Conservation (phyloP, 306 rosid genomes). For the Ceratonia siliqua region DNA sequence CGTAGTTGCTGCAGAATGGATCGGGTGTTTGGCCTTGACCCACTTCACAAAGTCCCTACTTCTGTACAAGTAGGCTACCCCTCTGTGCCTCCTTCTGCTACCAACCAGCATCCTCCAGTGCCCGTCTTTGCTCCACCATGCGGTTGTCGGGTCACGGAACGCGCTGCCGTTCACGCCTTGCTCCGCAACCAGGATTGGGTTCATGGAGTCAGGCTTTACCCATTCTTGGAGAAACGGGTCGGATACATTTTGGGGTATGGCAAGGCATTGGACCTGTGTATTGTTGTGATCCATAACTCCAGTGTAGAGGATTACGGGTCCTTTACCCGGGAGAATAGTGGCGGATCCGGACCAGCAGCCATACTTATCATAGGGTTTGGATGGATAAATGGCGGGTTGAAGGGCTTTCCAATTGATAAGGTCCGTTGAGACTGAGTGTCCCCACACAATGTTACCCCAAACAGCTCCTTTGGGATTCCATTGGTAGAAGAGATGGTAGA, state of each 20-base stretch:
- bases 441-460: constrained; percentile 98
- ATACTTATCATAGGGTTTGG: constrained; percentile 67
- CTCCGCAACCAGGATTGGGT: constrained; percentile 50
- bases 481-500: constrained; percentile 85
- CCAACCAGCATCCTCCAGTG: constrained; percentile 77
- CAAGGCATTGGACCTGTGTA: constrained; percentile 69
- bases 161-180: constrained; percentile 40
- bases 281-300: constrained; percentile 51
- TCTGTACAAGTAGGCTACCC: constrained; percentile 62
- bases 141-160: constrained; percentile 84
- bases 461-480: constrained; percentile 85
- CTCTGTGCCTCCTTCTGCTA: constrained; percentile 44
- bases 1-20: constrained; percentile 54
- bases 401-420: constrained; percentile 74
- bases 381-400: constrained; percentile 61
- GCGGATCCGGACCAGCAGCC: constrained; percentile 96
- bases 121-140: constrained; percentile 56
- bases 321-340: constrained; percentile 64
- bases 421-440: constrained; percentile 79
- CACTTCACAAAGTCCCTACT: constrained; percentile 63
- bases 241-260: constrained; percentile 57
- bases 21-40: constrained; percentile 67
- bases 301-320: constrained; percentile 74
- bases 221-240: constrained; percentile 65
- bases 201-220: constrained; percentile 61